Base-by-base conservation (phyloP, 2,329 filamentous ascomycete genomes). In the Pseudogymnoascus sp. region DNA sequence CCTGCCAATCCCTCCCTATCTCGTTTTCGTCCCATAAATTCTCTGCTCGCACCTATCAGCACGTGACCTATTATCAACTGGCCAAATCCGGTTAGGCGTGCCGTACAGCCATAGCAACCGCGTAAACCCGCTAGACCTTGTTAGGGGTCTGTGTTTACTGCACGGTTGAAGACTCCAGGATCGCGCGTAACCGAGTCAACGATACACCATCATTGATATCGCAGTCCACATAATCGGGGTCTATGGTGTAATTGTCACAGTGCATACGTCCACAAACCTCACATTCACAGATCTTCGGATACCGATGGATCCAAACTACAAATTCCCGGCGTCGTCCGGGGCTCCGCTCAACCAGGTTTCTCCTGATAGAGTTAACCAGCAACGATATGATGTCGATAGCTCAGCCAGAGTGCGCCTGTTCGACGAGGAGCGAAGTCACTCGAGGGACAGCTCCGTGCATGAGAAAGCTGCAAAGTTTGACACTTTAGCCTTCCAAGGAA, bases 381-480 rank as follows among this genome's bases (percentile, higher is more conserved):
- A 73, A 63, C 67, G 76, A 63, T 59, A 22, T 20, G 67, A 57
- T 61, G 64, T 58, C 63, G 66, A 14, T 39, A 65, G 1, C 58
- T 59, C 16, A 63, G 63, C 20, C 37, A 57, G 30, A 47, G 61
- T 39, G 59, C 60, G 22, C 43, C 59, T n/a, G 20, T 38, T 62
- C 33, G 59, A 61, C 20, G 63, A 62, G 39, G 59, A 59, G 36
- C 57, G 61, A 14, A 35, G 38, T 5, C 69, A 71, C 60, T 74
- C 73, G 14, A 79, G 83, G 65, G 82, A 85, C 63, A 84, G 82
- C 67, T 83, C 83, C 20, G 85, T 89, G 5, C 79, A 85, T 67
- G 83, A 87, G 63, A 84, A 86, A 69, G 87, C 89, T 64, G 85
- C 83, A 69, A 87, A 89, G 73, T 90, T 90, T 74, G 89, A 90